phyloP scores from a whole-genome alignment of 2,329 filamentous ascomycete species.

The Calonectria naviculata region DNA sequence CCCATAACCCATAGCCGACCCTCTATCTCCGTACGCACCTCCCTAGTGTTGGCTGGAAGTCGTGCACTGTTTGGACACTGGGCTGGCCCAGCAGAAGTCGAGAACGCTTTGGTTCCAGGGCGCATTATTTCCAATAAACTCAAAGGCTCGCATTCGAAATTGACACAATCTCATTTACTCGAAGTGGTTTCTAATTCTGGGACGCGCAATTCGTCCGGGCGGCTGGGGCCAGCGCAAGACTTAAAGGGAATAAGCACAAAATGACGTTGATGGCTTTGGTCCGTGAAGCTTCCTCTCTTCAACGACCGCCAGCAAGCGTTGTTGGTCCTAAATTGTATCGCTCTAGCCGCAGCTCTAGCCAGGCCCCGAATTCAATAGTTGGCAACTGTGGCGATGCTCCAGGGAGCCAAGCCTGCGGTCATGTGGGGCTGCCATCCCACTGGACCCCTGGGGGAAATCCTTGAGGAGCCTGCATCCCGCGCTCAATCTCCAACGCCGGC shows the following conservation, averaged over 20 bases:
- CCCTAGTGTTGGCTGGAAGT: neutral
- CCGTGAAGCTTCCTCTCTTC: neutral
- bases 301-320: neutral
- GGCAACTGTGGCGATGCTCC: conserved; percentile 13
- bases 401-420: conserved; percentile 1
- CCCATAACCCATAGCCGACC: too few relatives aligned
- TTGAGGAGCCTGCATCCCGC: neutral
- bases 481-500: conserved; percentile 14
- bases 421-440: neutral
- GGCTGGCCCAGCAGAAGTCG: neutral
- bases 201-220: neutral
- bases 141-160: conserved; percentile 5
- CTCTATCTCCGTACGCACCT: too few relatives aligned
- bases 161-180: neutral
- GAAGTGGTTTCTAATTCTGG: neutral
- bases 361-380: conserved; percentile 28
- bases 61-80: too few relatives aligned
- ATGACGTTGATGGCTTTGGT: neutral
- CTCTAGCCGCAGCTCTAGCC: conserved; percentile 27
- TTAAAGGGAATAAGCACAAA: neutral
- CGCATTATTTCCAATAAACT: neutral
- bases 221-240: neutral
- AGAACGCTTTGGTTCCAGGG: neutral
- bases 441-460: neutral
- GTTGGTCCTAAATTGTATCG: conserved; percentile 30